A percentile compares a stretch with the other conserved stretches of the same genome.
phyloP scores from a whole-genome alignment of 176 grass and related monocot genomes.

The Dactylis glomerata region DNA sequence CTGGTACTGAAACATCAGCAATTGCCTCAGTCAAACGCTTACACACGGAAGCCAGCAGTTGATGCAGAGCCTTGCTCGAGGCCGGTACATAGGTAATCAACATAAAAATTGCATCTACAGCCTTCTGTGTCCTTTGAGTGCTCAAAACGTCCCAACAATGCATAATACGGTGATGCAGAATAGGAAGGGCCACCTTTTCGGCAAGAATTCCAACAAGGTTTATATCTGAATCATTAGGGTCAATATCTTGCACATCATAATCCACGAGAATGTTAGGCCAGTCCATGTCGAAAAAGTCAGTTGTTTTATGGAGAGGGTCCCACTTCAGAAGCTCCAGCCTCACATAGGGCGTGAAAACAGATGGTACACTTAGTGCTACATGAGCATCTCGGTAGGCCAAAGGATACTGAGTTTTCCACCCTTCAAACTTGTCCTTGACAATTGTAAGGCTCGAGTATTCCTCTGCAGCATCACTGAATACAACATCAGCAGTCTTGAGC shows the following conservation, averaged over 20 bases:
- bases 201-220: constrained; percentile 66
- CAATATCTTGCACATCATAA: constrained; percentile 45
- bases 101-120: constrained; percentile 62
- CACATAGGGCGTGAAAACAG: constrained; percentile 76
- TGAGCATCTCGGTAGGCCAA: constrained; percentile 82
- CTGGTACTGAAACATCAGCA: constrained; percentile 54
- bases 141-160: constrained; percentile 93
- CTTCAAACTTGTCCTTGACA: constrained; percentile 94
- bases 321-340: constrained; percentile 90
- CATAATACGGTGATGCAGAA: constrained; percentile 82
- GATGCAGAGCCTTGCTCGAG: constrained; percentile 61
- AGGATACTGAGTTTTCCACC: constrained; percentile 72
- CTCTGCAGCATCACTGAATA: constrained; percentile 90
- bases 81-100: constrained; percentile 60
- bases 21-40: constrained; percentile 65
- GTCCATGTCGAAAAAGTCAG: constrained; percentile 72
- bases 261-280: constrained; percentile 74
- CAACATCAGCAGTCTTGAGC: constrained; percentile 66
- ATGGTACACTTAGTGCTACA: constrained; percentile 63
- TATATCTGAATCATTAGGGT: constrained; percentile 50
- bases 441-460: constrained; percentile 78
- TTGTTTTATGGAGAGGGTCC: constrained; percentile 74
- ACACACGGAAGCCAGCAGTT: constrained; percentile 55
- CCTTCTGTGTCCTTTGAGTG: constrained; percentile 62
- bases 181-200: constrained; percentile 93